These are phyloP conservation scores for Biscogniauxia sp. DNA, from an alignment of 2,329 filamentous ascomycete genomes.

Conservation along the genomic window DNA sequence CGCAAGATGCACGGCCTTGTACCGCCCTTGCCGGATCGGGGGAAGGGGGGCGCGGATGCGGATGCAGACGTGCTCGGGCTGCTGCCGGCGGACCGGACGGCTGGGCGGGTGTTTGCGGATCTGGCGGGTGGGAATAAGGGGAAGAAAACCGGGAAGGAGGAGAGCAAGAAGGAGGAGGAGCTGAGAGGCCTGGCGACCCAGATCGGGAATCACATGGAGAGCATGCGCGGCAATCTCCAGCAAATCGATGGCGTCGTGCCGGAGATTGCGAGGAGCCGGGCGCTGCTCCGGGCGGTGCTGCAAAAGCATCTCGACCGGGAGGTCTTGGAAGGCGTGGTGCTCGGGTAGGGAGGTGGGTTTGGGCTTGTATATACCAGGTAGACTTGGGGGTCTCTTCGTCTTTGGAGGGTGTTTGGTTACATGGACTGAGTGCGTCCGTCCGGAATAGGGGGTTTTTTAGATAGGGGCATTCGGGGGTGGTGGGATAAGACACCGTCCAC, in stretches of 20 bases:
- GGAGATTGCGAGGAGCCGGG: conserved; percentile 46
- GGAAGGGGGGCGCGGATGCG: conserved; percentile 4
- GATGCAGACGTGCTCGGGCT: conserved; percentile 12
- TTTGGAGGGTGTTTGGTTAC: too few species aligned
- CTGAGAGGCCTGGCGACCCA: conserved; percentile 46
- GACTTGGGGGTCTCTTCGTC: neutral
- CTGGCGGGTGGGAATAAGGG: conserved; percentile 3
- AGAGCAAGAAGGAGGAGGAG: conserved; percentile 41
- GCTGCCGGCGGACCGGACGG: conserved; percentile 13
- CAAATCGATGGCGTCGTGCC: conserved; percentile 53
- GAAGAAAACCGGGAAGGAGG: neutral
- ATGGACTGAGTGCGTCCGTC: too few species aligned
- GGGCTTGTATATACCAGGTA: neutral
- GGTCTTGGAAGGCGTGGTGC: conserved; percentile 47
- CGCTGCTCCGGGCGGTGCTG: conserved; percentile 49
- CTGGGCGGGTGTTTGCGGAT: conserved; percentile 23
- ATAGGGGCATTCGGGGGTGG: too few species aligned
- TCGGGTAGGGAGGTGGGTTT: conserved; percentile 32
- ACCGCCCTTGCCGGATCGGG: conserved; percentile 30
- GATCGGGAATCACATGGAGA: conserved; percentile 55
- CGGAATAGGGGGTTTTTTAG: too few species aligned
- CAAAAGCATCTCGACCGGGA: conserved; percentile 43
- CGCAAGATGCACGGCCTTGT: conserved; percentile 51
- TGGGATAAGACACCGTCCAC: too few species aligned
- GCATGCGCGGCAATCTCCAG: conserved; percentile 51